phyloP scores from a whole-genome alignment of 768 basidiomycete species.

The Boletus edulis region DNA sequence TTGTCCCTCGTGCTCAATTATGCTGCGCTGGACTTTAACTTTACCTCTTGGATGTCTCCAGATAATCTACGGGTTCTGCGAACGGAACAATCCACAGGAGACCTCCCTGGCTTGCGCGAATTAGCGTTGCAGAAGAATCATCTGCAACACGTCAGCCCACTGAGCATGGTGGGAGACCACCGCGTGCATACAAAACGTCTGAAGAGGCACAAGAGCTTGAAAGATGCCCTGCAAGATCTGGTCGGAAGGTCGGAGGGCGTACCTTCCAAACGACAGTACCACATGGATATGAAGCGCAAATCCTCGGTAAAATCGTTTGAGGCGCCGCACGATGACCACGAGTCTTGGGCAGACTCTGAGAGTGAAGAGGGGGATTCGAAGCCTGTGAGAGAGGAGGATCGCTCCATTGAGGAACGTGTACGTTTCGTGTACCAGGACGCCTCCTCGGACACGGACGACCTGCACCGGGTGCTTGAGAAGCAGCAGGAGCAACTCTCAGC shows the following conservation, averaged over 20 bases:
- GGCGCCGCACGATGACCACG: conserved; percentile 41
- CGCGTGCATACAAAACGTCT: conserved; percentile 38
- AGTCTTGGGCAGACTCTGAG: conserved; percentile 52
- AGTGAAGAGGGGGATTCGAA: conserved; percentile 47
- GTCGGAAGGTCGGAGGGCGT: conserved; percentile 37
- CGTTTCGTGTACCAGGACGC: conserved; percentile 46
- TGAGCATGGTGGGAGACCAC: conserved; percentile 86
- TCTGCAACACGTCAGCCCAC: conserved; percentile 81
- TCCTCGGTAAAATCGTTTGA: conserved; percentile 27
- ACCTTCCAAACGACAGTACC: conserved; percentile 11
- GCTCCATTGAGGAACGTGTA: conserved; percentile 73
- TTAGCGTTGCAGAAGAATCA: conserved; percentile 84
- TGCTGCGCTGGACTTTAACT: conserved; percentile 94
- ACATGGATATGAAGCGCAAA: conserved; percentile 28
- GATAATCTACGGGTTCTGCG: conserved; percentile 80
- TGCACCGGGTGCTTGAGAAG: conserved; percentile 36
- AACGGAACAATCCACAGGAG: conserved; percentile 82
- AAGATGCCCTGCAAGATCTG: conserved; percentile 51
- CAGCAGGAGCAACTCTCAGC: conserved; percentile 52
- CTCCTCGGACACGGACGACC: conserved; percentile 12
- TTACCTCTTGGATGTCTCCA: conserved; percentile 94
- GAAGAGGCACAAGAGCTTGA: conserved; percentile 58
- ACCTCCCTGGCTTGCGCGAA: conserved; percentile 70
- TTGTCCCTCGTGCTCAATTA: conserved; percentile 86
- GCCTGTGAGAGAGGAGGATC: conserved; percentile 63